Conservation (phyloP, 2,329 filamentous ascomycete genomes). For the Xylaria sp. region DNA sequence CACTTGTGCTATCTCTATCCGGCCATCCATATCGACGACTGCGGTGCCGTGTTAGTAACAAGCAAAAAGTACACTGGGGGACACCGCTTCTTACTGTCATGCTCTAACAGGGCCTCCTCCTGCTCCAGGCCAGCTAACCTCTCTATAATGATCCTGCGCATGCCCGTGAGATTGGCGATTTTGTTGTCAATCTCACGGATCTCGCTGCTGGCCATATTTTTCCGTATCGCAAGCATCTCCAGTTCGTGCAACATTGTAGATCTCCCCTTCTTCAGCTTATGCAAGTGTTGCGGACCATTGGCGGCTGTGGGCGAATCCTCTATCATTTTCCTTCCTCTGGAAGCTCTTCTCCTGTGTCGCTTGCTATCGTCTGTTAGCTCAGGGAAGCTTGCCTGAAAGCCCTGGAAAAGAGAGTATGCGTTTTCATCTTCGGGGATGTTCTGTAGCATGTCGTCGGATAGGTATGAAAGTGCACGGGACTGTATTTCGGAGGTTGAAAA, state of each 20-base stretch:
- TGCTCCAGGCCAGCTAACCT: constrained; percentile 86
- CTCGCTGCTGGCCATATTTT: constrained; percentile 97
- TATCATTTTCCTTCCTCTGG: constrained; percentile 80
- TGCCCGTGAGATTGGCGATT: constrained; percentile 89
- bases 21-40: constrained; percentile 72
- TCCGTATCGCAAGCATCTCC: constrained; percentile 90
- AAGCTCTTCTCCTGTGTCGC: constrained; percentile 75
- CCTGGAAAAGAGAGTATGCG: constrained; percentile 93
- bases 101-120: constrained; percentile 89
- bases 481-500: constrained; percentile 93
- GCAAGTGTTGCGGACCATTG: constrained; percentile 73
- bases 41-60: constrained; percentile 47
- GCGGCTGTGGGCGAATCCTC: constrained; percentile 67
- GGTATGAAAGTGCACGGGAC: constrained; percentile 86
- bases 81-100: constrained; percentile 72
- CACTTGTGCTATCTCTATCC: constrained; percentile 70
- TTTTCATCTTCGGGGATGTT: constrained; percentile 90
- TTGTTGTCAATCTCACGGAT: constrained; percentile 98
- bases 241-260: constrained; percentile 82
- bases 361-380: constrained; percentile 74
- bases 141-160: constrained; percentile 92
- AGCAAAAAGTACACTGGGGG: not conserved
- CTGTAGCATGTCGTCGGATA: constrained; percentile 87
- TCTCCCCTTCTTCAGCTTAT: constrained; percentile 82
- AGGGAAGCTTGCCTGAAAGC: constrained; percentile 90